Percentiles rank a stretch among this genome's conserved stretches.
Evolutionary conservation across 352 stramenopile species (phyloP).

Genomic region (Phytophthora colocasiae): DNA sequence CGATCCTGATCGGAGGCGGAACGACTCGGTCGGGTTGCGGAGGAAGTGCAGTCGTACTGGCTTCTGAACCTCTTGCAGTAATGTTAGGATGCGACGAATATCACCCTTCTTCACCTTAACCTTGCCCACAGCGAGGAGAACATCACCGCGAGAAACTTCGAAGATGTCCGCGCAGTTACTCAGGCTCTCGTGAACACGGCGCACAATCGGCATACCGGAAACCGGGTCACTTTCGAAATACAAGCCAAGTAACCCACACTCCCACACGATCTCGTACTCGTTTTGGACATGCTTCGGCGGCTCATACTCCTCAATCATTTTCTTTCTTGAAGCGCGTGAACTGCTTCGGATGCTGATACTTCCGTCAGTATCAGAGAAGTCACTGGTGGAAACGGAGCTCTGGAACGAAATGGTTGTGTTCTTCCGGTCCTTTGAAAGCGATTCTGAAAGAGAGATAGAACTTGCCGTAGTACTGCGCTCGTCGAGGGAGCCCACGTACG

Average conservation of each 20-base stretch:
- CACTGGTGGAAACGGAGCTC: conserved; percentile 64
- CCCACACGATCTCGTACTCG: conserved; percentile 91
- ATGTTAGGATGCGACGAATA: conserved; percentile 75
- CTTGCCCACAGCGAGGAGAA: conserved; percentile 77
- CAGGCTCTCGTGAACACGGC: conserved; percentile 86
- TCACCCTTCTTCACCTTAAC: conserved; percentile 84
- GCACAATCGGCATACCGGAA: conserved; percentile 86
- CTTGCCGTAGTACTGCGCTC: conserved; percentile 53
- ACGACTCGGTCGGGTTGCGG: conserved; percentile 76
- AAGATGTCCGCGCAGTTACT: conserved; percentile 90
- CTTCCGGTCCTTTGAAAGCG: conserved; percentile 56
- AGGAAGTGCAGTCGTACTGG: conserved; percentile 80
- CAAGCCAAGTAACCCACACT: conserved; percentile 80
- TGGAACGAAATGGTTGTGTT: conserved; percentile 65
- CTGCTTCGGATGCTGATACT: conserved; percentile 53
- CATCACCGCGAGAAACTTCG: conserved; percentile 82
- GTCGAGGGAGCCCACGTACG: conserved; percentile 75
- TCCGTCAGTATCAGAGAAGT: conserved; percentile 63
- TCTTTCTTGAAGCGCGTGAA: conserved; percentile 64
- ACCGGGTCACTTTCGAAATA: conserved; percentile 88
- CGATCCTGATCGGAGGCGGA: conserved; percentile 70
- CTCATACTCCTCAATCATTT: conserved; percentile 65
- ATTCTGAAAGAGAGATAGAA: conserved; percentile 58
- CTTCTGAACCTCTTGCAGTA: conserved; percentile 88
- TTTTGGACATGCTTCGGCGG: conserved; percentile 71